These are phyloP conservation scores for Calonectria montana DNA, from an alignment of 2,329 filamentous ascomycete species.

Conservation along the genomic window DNA sequence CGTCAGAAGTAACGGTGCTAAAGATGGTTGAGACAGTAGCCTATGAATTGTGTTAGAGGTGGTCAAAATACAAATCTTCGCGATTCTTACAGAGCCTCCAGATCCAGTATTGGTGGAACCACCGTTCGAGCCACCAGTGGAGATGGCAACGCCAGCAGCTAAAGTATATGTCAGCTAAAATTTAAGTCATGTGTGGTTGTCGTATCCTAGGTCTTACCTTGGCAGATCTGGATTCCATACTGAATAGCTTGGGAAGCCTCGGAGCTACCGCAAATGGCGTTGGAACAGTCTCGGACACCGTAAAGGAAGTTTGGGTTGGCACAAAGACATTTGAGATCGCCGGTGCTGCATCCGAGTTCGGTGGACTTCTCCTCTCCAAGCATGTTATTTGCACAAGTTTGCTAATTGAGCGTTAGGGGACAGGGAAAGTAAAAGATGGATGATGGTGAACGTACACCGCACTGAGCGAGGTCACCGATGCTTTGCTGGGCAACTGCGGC, in stretches of 20 bases:
- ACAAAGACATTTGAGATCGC: conserved; percentile 60
- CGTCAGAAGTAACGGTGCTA: conserved; percentile 50
- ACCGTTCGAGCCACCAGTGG: conserved; percentile 37
- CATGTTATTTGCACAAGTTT: conserved; percentile 64
- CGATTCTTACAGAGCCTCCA: conserved; percentile 12
- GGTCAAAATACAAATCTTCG: too few relatives aligned
- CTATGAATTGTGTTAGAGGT: conserved; percentile 7
- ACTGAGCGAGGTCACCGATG: conserved; percentile 56
- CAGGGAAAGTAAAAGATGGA: not conserved
- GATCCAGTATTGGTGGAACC: conserved; percentile 27
- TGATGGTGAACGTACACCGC: conserved; percentile 59
- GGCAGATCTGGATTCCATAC: conserved; percentile 55
- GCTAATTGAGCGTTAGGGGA: conserved; percentile 49
- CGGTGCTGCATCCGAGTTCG: conserved; percentile 57
- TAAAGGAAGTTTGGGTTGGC: conserved; percentile 58
- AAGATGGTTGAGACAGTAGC: conserved; percentile 50
- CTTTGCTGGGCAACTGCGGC: conserved; percentile 54
- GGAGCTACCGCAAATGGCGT: conserved; percentile 52
- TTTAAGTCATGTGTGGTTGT: too few relatives aligned
- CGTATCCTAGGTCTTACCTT: conserved; percentile 41
- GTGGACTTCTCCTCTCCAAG: conserved; percentile 51
- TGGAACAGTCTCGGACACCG: conserved; percentile 64
- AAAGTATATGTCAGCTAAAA: not conserved
- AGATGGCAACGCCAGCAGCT: conserved; percentile 51
- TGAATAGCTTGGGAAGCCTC: conserved; percentile 51